Percentiles rank a stretch among this genome's conserved stretches.
phyloP scores from a whole-genome alignment of 2,329 filamentous ascomycete species.

The Onygenales sp. region DNA sequence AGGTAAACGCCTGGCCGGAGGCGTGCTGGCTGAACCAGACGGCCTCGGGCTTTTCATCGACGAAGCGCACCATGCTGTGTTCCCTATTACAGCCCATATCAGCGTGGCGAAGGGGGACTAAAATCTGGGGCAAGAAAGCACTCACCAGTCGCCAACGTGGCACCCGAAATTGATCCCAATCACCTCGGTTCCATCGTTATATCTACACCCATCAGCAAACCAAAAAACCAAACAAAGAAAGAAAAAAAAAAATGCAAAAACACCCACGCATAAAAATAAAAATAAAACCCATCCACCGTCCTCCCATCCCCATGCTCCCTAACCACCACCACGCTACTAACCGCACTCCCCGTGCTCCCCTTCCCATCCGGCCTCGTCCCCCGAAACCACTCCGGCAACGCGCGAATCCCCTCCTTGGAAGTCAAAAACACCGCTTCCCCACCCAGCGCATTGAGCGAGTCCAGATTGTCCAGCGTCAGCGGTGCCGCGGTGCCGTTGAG shows the following conservation, averaged over 20 bases:
- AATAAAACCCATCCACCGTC: conserved; percentile 52
- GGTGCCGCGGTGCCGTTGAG: conserved; percentile 30
- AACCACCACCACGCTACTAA: conserved; percentile 46
- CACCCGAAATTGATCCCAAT: conserved; percentile 43
- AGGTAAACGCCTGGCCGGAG: conserved; percentile 54
- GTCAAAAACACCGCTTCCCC: conserved; percentile 41
- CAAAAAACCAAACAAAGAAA: background rate
- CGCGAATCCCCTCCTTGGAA: conserved; percentile 38
- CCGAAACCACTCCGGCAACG: conserved; percentile 38
- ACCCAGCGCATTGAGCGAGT: conserved; percentile 36
- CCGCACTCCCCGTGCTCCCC: conserved; percentile 43
- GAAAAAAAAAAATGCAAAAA: background rate
- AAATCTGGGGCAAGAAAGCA: background rate
- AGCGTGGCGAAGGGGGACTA: background rate
- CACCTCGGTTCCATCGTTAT: conserved; percentile 45
- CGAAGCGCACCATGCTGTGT: conserved; percentile 58
- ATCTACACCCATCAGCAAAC: conserved; percentile 19
- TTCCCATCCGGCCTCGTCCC: conserved; percentile 45
- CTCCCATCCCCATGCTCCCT: conserved; percentile 44
- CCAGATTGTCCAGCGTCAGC: conserved; percentile 40
- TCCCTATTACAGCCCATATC: conserved; percentile 36
- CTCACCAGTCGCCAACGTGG: conserved; percentile 55
- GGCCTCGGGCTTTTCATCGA: conserved; percentile 43
- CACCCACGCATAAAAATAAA: conserved; percentile 49
- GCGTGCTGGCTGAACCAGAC: conserved; percentile 57